Percentiles rank a stretch among this genome's conserved stretches.
These are phyloP conservation scores for Cercospora sp. DNA, from an alignment of 2,329 filamentous ascomycete species.

Conservation along the genomic window DNA sequence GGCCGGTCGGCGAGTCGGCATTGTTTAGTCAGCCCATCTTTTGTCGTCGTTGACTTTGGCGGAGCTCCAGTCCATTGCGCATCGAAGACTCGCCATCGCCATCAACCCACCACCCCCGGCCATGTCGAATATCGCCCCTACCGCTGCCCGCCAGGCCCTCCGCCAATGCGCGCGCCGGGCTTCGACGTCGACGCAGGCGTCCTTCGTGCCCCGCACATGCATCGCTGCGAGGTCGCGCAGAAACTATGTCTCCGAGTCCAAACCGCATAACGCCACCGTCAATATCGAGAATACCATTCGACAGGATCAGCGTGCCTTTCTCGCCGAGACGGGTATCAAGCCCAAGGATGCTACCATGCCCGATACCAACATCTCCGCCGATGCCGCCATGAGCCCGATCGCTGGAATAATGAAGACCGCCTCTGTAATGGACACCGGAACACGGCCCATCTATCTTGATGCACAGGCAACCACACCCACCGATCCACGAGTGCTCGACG, in stretches of 20 bases:
- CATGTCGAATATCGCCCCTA: constrained; percentile 59
- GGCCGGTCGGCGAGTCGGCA: background rate
- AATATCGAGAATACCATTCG: constrained; percentile 80
- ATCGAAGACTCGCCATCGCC: background rate
- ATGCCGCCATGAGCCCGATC: constrained; percentile 71
- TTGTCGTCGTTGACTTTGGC: background rate
- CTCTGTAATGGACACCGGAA: constrained; percentile 87
- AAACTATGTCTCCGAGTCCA: constrained; percentile 81
- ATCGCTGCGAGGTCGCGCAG: constrained; percentile 43
- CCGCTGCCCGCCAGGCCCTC: constrained; percentile 73
- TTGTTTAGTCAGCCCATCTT: background rate
- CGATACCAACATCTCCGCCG: constrained; percentile 58
- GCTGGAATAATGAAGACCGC: constrained; percentile 84
- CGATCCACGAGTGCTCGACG: constrained; percentile 90
- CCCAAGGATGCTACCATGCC: constrained; percentile 61
- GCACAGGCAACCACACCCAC: constrained; percentile 97
- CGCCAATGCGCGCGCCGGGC: constrained; percentile 56
- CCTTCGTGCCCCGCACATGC: constrained; percentile 44
- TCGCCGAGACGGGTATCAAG: constrained; percentile 57
- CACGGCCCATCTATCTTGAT: constrained; percentile 93
- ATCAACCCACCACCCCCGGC: constrained; percentile 24
- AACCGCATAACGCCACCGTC: constrained; percentile 76
- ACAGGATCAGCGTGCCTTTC: constrained; percentile 79
- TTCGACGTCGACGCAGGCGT: constrained; percentile 40
- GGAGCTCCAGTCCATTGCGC: background rate